A percentile compares a stretch with the other conserved stretches of the same genome.
phyloP scores from a whole-genome alignment of 2,329 filamentous ascomycete genomes.

The Knufia petricola region DNA sequence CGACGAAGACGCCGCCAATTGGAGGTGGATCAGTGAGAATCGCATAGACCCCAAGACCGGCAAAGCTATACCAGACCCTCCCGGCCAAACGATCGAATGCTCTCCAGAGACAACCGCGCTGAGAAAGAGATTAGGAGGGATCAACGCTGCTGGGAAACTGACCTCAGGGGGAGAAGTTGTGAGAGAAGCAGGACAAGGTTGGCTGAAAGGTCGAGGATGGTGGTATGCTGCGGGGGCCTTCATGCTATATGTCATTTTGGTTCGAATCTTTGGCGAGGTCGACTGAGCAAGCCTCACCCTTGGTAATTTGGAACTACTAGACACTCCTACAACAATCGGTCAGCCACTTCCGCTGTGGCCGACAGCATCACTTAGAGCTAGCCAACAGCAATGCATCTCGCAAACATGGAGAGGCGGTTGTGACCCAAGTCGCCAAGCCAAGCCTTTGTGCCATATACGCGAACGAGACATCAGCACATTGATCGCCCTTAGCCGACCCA shows the following conservation, averaged over 20 bases:
- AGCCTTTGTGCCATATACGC: no score
- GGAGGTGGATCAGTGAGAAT: slow-evolving; percentile 79
- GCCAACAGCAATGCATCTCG: no score
- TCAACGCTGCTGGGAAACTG: slow-evolving; percentile 45
- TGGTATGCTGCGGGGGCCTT: slow-evolving; percentile 59
- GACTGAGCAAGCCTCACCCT: background rate
- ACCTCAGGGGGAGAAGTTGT: slow-evolving; percentile 71
- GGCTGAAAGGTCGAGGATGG: slow-evolving; percentile 71
- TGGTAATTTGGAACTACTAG: background rate
- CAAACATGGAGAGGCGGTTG: no score
- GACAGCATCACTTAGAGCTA: background rate
- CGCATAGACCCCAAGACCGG: slow-evolving; percentile 72
- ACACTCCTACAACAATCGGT: background rate
- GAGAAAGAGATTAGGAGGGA: slow-evolving; percentile 53
- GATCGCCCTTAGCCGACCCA: no score
- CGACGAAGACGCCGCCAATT: slow-evolving; percentile 80
- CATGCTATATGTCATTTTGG: slow-evolving; percentile 74
- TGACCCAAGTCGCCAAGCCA: no score
- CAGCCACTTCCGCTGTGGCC: background rate
- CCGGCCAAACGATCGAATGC: slow-evolving; percentile 37
- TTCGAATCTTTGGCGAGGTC: slow-evolving; percentile 53
- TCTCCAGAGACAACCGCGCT: slow-evolving; percentile 54
- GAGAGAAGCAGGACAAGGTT: slow-evolving; percentile 69
- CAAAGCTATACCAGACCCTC: slow-evolving; percentile 46
- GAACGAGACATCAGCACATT: no score